Conservation (phyloP, 768 basidiomycete genomes). For the Tricholoma hemisulphureum region DNA sequence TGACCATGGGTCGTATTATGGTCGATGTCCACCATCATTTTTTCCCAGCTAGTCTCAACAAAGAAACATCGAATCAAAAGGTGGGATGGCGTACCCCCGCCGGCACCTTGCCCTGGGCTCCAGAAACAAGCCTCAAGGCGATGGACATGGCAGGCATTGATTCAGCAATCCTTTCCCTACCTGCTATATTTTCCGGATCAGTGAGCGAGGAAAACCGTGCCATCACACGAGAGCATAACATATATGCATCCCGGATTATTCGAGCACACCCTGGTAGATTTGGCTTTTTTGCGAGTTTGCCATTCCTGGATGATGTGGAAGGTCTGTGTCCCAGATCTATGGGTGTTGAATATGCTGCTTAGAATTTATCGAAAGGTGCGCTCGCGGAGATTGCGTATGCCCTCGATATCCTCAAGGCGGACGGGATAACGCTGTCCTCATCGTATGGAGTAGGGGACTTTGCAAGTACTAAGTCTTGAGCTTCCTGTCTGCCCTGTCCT, state of each 20-base stretch:
- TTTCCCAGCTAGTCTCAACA: conserved; percentile 54
- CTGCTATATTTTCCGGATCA: conserved; percentile 46
- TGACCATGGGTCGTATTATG: conserved; percentile 33
- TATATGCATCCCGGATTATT: conserved; percentile 47
- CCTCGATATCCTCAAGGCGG: conserved; percentile 58
- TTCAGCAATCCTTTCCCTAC: conserved; percentile 64
- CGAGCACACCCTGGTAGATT: conserved; percentile 52
- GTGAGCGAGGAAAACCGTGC: conserved; percentile 40
- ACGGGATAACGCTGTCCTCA: conserved; percentile 65
- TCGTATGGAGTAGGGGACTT: conserved; percentile 57
- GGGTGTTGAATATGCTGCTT: neutral
- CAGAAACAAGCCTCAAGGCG: conserved; percentile 52
- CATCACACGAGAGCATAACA: conserved; percentile 47
- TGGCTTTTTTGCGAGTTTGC: conserved; percentile 68
- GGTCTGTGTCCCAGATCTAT: conserved; percentile 34
- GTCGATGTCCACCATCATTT: conserved; percentile 84
- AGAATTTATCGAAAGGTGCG: conserved; percentile 39
- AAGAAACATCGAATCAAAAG: conserved; percentile 41
- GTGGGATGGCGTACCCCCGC: conserved; percentile 63
- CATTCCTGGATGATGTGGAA: conserved; percentile 59
- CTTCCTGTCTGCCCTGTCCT: neutral
- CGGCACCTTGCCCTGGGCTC: conserved; percentile 66
- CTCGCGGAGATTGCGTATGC: conserved; percentile 60
- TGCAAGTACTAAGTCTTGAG: conserved; percentile 47
- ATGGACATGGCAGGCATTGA: conserved; percentile 64